Evolutionary conservation across 129 eudicot species (phyloP).

Genomic region (Oenanthe sinensis): DNA sequence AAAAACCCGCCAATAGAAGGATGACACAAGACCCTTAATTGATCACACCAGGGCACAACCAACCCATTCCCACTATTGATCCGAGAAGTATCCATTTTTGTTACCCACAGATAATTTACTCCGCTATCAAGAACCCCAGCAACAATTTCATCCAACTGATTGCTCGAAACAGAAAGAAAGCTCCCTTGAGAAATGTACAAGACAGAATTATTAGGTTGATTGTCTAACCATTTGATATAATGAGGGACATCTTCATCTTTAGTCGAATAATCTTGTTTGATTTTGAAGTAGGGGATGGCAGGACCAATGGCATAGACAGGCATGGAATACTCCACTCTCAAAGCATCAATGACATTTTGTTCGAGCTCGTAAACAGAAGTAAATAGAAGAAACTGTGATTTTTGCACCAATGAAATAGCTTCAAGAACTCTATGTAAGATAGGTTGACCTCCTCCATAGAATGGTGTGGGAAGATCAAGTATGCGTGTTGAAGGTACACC

Average conservation of each 20-base stretch:
- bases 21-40: constrained; percentile 58
- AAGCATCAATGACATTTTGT: constrained; percentile 28
- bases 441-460: constrained; percentile 16
- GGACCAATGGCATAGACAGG: constrained; percentile 44
- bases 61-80: constrained; percentile 14
- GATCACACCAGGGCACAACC: constrained; percentile 71
- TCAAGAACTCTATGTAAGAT: neutral
- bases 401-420: constrained; percentile 5
- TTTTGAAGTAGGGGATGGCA: constrained; percentile 34
- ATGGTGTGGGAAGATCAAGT: constrained; percentile 38
- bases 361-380: constrained; percentile 47
- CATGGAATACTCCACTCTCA: constrained; percentile 16
- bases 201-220: constrained; percentile 38
- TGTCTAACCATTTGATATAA: constrained; percentile 44
- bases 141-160: constrained; percentile 49
- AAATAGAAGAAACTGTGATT: constrained; percentile 36
- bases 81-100: constrained; percentile 33
- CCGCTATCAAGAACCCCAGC: constrained; percentile 48
- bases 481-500: constrained; percentile 40
- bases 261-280: neutral
- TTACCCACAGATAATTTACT: constrained; percentile 55
- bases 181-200: constrained; percentile 68
- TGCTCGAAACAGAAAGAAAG: constrained; percentile 46
- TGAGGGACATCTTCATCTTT: constrained; percentile 5
- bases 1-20: constrained; percentile 64